Evolutionary conservation across 1,284 basidiomycete genomes (phyloP).

Genomic region (Phlebopus sp.): DNA sequence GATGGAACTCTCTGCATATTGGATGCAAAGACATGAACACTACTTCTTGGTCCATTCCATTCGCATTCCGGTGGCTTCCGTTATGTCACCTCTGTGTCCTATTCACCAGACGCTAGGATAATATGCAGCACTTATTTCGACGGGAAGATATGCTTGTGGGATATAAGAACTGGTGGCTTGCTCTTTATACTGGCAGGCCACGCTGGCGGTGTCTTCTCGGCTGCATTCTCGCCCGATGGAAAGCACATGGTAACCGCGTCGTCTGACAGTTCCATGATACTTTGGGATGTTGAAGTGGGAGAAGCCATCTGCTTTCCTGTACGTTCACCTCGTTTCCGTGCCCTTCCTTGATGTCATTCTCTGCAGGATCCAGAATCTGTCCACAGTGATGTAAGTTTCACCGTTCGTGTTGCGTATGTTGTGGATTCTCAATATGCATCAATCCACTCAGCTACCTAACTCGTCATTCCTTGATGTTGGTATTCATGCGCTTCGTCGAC

Average conservation of each 20-base stretch:
- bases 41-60: background rate
- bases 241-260: background rate
- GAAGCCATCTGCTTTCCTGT: background rate
- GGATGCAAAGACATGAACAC: slow-evolving; percentile 41
- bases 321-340: too few species aligned
- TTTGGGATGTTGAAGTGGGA: background rate
- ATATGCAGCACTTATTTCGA: slow-evolving; percentile 7
- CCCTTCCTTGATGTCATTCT: too few species aligned
- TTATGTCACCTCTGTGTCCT: background rate
- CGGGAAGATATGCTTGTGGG: slow-evolving; percentile 6
- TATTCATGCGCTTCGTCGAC: too few species aligned
- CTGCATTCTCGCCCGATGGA: background rate
- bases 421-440: too few species aligned
- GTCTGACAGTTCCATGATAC: background rate
- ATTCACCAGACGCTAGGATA: slow-evolving; percentile 1
- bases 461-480: too few species aligned
- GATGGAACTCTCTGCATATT: slow-evolving; percentile 64
- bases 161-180: slow-evolving; percentile 1
- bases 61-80: background rate
- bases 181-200: background rate
- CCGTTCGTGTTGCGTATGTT: too few species aligned
- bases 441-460: too few species aligned
- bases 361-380: too few species aligned
- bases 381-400: too few species aligned
- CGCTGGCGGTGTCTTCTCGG: background rate